Evolutionary conservation across 2,329 filamentous ascomycete species (phyloP).

Genomic region (Monilinia fructicola): DNA sequence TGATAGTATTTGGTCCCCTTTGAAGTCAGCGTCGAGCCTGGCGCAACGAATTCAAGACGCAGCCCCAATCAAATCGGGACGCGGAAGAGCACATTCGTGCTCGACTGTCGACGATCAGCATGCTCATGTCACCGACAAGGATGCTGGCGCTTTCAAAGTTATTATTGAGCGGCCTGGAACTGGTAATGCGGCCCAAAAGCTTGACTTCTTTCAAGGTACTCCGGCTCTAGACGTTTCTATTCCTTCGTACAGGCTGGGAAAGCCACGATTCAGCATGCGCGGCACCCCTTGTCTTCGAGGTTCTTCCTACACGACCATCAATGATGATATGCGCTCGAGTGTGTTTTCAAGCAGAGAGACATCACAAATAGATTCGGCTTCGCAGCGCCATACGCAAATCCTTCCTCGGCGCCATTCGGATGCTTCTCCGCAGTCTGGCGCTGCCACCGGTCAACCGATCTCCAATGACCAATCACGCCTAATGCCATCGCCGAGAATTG

Average conservation of each 20-base stretch:
- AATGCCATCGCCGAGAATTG: slow-evolving; percentile 27
- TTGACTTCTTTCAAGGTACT: slow-evolving; percentile 45
- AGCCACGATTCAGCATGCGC: slow-evolving; percentile 72
- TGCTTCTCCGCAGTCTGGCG: slow-evolving; percentile 35
- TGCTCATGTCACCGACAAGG: slow-evolving; percentile 50
- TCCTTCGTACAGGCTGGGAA: slow-evolving; percentile 80
- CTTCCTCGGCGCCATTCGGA: slow-evolving; percentile 40
- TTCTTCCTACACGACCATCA: slow-evolving; percentile 73
- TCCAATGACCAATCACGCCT: slow-evolving; percentile 26
- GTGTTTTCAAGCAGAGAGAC: slow-evolving; percentile 49
- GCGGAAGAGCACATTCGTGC: slow-evolving; percentile 70
- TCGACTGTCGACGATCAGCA: slow-evolving; percentile 71
- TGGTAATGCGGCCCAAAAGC: slow-evolving; percentile 56
- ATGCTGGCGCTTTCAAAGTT: slow-evolving; percentile 72
- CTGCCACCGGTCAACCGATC: slow-evolving; percentile 24
- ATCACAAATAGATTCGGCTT: slow-evolving; percentile 33
- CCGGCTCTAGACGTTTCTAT: slow-evolving; percentile 72
- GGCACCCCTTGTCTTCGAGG: slow-evolving; percentile 77
- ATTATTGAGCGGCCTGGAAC: slow-evolving; percentile 72
- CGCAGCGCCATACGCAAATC: slow-evolving; percentile 30
- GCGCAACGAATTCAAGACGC: slow-evolving; percentile 41
- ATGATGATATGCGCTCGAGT: slow-evolving; percentile 67
- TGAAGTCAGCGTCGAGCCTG: slow-evolving; percentile 39
- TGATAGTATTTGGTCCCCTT: slow-evolving; percentile 39
- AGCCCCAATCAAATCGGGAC: slow-evolving; percentile 38